Evolutionary conservation across 2,329 filamentous ascomycete genomes (phyloP).

Genomic region (Cephalotrichum gorgonifer): DNA sequence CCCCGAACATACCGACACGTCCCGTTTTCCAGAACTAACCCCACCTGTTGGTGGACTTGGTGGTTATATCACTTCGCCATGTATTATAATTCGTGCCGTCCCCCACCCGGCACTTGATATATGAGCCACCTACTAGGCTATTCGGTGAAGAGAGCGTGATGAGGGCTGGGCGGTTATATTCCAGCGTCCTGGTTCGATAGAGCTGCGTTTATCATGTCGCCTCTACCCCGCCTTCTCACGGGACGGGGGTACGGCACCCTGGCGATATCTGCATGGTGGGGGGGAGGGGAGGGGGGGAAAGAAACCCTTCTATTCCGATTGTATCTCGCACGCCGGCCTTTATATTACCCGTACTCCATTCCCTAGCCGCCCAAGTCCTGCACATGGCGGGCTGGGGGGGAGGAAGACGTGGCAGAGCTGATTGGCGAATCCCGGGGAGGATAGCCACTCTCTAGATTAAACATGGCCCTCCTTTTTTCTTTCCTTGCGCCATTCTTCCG

Average conservation of each 20-base stretch:
- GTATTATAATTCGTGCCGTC: neutral
- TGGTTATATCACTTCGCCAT: constrained; percentile 3
- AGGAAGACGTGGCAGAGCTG: too few species aligned
- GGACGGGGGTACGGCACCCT: neutral
- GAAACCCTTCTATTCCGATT: neutral
- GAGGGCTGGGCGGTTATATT: neutral
- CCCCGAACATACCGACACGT: neutral
- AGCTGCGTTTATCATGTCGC: neutral
- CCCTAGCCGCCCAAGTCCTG: neutral
- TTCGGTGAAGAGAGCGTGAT: neutral
- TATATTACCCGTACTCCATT: neutral
- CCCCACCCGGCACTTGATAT: neutral
- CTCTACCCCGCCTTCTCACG: constrained; percentile 1
- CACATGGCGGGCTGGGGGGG: neutral
- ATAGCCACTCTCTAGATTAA: neutral
- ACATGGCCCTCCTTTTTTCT: neutral
- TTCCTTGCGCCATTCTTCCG: too few species aligned
- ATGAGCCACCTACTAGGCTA: neutral
- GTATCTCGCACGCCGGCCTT: neutral
- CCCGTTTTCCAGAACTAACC: neutral
- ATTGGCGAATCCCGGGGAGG: neutral
- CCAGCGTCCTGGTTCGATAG: neutral
- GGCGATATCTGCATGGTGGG: neutral
- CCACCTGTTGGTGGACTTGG: constrained; percentile 1
- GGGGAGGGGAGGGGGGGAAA: neutral